Conservation (phyloP, 1,284 basidiomycete genomes). For the Takashimella koratensis region DNA sequence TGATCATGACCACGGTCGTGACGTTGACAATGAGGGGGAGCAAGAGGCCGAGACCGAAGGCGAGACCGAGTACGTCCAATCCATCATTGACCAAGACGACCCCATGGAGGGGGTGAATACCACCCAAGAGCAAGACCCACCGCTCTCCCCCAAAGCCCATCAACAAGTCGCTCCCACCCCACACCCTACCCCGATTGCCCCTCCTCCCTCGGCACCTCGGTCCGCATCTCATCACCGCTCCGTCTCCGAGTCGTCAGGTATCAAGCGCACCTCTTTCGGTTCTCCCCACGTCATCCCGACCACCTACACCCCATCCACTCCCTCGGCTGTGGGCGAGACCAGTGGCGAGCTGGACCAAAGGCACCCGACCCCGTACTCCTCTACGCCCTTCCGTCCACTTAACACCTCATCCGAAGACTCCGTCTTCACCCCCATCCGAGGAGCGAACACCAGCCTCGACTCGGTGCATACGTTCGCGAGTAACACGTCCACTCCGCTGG, state of each 20-base stretch:
- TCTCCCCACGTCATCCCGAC: background rate
- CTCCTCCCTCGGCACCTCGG: slow-evolving; percentile 1
- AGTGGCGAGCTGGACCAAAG: background rate
- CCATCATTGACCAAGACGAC: no score
- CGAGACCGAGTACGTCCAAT: slow-evolving; percentile 1
- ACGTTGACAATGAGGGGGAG: background rate
- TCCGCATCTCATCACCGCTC: background rate
- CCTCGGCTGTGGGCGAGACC: background rate
- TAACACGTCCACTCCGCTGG: slow-evolving; percentile 10
- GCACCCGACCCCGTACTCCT: slow-evolving; percentile 7
- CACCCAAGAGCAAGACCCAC: no score
- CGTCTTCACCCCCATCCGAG: slow-evolving; percentile 9
- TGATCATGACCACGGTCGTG: background rate
- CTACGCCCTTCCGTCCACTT: background rate
- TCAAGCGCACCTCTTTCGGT: background rate
- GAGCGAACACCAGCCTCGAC: slow-evolving; percentile 12
- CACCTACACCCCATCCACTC: background rate
- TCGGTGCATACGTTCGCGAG: slow-evolving; percentile 6
- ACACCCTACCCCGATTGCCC: background rate
- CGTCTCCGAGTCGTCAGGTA: background rate
- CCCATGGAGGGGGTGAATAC: no score
- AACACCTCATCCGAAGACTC: slow-evolving; percentile 5
- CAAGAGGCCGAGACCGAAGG: background rate
- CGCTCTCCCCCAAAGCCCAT: slow-evolving; percentile 4
- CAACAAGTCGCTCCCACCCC: background rate